Evolutionary conservation across 2,329 filamentous ascomycete genomes (phyloP).

Genomic region (Fusarium sp.): DNA sequence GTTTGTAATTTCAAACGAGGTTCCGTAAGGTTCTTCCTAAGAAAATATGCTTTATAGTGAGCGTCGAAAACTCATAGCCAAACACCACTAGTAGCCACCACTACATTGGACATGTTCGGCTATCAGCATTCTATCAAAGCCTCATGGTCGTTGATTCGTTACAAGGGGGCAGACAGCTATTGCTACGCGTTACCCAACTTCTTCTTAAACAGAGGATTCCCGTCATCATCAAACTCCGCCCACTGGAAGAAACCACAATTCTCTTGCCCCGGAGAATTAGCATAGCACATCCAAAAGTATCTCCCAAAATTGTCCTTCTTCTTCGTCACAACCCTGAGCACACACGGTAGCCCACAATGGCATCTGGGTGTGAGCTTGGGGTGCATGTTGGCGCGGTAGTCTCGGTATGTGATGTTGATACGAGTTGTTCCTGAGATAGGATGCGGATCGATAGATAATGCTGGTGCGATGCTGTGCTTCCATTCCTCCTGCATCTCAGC

Average conservation of each 20-base stretch:
- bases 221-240: constrained; percentile 89
- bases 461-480: constrained; percentile 88
- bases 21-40: too few relatives aligned
- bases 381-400: constrained; percentile 82
- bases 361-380: constrained; percentile 83
- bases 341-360: constrained; percentile 73
- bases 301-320: constrained; percentile 79
- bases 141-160: not conserved
- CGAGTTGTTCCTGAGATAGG: constrained; percentile 81
- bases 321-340: constrained; percentile 82
- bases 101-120: not conserved
- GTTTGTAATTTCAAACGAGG: too few relatives aligned
- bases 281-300: constrained; percentile 96
- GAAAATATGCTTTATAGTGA: too few relatives aligned
- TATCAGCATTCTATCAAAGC: not conserved
- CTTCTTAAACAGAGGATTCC: constrained; percentile 66
- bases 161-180: not conserved
- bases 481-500: constrained; percentile 97
- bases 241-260: constrained; percentile 85
- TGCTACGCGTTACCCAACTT: not conserved
- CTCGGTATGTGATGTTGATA: constrained; percentile 94
- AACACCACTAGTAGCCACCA: too few relatives aligned
- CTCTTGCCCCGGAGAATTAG: constrained; percentile 74
- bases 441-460: constrained; percentile 83
- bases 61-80: too few relatives aligned